Evolutionary conservation across 2,329 filamentous ascomycete genomes (phyloP).

Genomic region (Verticillium isaacii): DNA sequence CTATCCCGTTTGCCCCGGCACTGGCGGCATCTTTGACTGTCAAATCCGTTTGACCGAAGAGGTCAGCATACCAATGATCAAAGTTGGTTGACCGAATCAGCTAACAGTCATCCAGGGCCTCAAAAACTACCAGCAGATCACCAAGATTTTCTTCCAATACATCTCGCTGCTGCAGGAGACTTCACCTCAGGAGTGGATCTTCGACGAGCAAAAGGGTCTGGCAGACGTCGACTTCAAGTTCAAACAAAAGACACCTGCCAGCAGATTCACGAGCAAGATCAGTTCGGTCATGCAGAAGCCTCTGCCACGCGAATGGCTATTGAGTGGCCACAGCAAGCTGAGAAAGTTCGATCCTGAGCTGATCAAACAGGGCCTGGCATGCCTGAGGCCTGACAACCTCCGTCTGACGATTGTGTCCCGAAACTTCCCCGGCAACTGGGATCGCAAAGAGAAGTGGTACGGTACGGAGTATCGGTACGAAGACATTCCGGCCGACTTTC

Average conservation of each 20-base stretch:
- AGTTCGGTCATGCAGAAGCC: constrained; percentile 90
- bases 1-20: constrained; percentile 71
- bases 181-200: constrained; percentile 86
- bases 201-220: constrained; percentile 85
- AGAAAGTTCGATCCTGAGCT: constrained; percentile 74
- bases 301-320: constrained; percentile 77
- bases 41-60: constrained; percentile 79
- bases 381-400: constrained; percentile 83
- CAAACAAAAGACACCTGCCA: constrained; percentile 86
- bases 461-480: constrained; percentile 88
- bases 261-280: constrained; percentile 79
- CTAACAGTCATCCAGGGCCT: constrained; percentile 44
- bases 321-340: constrained; percentile 74
- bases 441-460: constrained; percentile 93
- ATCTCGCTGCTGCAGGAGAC: constrained; percentile 78
- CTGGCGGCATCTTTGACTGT: constrained; percentile 72
- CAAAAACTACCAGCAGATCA: constrained; percentile 74
- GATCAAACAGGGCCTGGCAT: constrained; percentile 69
- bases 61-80: constrained; percentile 34
- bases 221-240: constrained; percentile 94
- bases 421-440: constrained; percentile 77
- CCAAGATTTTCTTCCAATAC: constrained; percentile 86
- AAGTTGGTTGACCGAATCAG: neutral
- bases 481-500: constrained; percentile 70
- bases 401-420: constrained; percentile 78